Evolutionary conservation across 345 rosid species (phyloP).

Genomic region (Eucalyptus cloeziana): DNA sequence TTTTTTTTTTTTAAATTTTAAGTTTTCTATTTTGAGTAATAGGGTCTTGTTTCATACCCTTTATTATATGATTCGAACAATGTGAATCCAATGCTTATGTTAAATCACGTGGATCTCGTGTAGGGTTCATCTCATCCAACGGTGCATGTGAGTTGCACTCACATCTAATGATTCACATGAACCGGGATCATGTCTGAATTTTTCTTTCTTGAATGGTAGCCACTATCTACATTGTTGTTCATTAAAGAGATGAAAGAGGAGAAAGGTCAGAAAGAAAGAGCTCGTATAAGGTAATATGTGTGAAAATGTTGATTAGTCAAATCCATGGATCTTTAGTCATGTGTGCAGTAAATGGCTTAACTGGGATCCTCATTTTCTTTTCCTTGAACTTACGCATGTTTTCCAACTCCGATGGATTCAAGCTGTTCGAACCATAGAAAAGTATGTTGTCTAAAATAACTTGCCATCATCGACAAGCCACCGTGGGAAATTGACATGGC

Average conservation of each 20-base stretch:
- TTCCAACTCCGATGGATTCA: background rate
- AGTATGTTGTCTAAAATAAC: background rate
- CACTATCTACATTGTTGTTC: background rate
- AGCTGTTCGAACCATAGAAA: background rate
- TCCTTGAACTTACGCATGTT: background rate
- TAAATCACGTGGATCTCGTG: background rate
- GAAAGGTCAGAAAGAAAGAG: background rate
- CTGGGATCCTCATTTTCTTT: background rate
- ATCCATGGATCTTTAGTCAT: background rate
- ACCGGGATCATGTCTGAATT: too few relatives aligned
- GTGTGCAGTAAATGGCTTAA: background rate
- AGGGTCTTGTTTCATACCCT: background rate
- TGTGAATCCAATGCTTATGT: too few relatives aligned
- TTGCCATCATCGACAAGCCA: too few relatives aligned
- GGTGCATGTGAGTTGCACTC: background rate
- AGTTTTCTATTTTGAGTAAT: background rate
- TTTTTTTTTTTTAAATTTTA: too few relatives aligned
- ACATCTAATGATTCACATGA: background rate
- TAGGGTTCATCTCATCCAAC: background rate
- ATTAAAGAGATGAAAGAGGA: background rate
- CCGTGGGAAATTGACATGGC: too few relatives aligned
- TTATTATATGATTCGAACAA: too few relatives aligned
- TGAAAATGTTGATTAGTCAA: too few relatives aligned
- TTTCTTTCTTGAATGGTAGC: background rate
- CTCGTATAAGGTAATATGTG: background rate